Percentiles rank a stretch among this genome's conserved stretches.
Evolutionary conservation across 129 eudicot species (phyloP).

Genomic region (Flaveria bidentis): DNA sequence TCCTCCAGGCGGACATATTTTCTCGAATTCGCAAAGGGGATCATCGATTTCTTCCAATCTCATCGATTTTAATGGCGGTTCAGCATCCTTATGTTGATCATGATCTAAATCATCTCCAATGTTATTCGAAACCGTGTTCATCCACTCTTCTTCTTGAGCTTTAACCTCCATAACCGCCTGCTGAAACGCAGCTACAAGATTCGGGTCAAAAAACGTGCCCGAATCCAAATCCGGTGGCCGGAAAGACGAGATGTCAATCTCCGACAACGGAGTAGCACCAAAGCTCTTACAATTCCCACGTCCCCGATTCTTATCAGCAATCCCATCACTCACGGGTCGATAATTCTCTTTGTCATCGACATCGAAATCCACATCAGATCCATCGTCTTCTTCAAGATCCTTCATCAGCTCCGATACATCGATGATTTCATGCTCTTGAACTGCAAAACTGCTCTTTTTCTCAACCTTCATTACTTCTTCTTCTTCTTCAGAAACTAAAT

Average conservation of each 20-base stretch:
- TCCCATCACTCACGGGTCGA: slow-evolving; percentile 31
- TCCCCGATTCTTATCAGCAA: slow-evolving; percentile 12
- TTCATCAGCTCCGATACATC: slow-evolving; percentile 75
- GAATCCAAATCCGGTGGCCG: slow-evolving; percentile 73
- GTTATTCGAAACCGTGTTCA: slow-evolving; percentile 21
- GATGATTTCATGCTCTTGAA: slow-evolving; percentile 61
- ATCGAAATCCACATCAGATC: slow-evolving; percentile 32
- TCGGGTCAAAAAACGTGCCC: slow-evolving; percentile 65
- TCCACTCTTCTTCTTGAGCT: slow-evolving; percentile 51
- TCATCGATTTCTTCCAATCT: slow-evolving; percentile 44
- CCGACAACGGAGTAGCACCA: slow-evolving; percentile 39
- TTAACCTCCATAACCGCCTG: slow-evolving; percentile 61
- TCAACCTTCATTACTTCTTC: slow-evolving; percentile 27
- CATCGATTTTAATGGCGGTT: slow-evolving; percentile 46
- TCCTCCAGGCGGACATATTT: slow-evolving; percentile 87
- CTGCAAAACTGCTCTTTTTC: slow-evolving; percentile 21
- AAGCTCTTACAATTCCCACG: background rate
- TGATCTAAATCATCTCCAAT: slow-evolving; percentile 10
- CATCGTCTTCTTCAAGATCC: slow-evolving; percentile 57
- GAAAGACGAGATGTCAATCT: slow-evolving; percentile 54
- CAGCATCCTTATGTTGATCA: slow-evolving; percentile 21
- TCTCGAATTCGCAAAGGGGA: slow-evolving; percentile 55
- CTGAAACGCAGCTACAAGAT: slow-evolving; percentile 70
- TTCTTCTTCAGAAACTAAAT: slow-evolving; percentile 36
- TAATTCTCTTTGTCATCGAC: slow-evolving; percentile 61